Conservation (phyloP, 805 yeast species). For the Spathaspora sp. region DNA sequence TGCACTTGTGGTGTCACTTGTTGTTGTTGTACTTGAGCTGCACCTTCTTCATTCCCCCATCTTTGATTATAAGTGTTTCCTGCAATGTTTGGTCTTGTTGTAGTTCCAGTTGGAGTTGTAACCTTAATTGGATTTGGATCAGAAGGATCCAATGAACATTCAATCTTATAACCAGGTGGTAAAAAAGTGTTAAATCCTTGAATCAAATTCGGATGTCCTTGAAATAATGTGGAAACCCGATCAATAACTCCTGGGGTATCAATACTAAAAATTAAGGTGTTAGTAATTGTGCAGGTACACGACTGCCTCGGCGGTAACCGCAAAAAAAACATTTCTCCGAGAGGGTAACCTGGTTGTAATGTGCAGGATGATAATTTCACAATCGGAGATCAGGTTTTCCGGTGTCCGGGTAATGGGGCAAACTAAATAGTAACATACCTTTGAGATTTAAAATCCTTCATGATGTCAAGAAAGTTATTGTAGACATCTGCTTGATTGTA, state of each 20-base stretch:
- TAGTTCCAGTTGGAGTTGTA: constrained; percentile 92
- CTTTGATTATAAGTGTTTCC: constrained; percentile 19
- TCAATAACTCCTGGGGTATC: constrained; percentile 99
- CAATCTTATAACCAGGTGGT: constrained; percentile 94
- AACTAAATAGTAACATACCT: constrained; percentile 41
- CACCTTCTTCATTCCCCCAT: constrained; percentile 21
- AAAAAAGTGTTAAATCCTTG: constrained; percentile 97
- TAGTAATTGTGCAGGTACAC: constrained; percentile 10
- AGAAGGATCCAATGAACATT: constrained; percentile 82
- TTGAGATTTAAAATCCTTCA: constrained; percentile 98
- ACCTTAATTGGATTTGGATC: constrained; percentile 93
- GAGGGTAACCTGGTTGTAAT: not conserved
- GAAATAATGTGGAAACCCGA: constrained; percentile 83
- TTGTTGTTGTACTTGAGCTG: constrained; percentile 12
- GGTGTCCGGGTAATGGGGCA: not conserved
- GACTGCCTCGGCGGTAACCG: not conserved
- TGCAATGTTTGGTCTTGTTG: constrained; percentile 57
- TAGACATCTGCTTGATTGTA: constrained; percentile 91
- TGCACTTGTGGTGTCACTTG: constrained; percentile 1
- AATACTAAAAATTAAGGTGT: constrained; percentile 41
- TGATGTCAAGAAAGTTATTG: constrained; percentile 92
- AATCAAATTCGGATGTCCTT: constrained; percentile 89
- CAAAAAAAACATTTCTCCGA: not conserved
- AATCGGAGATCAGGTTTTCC: not conserved
- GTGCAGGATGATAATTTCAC: not conserved